Evolutionary conservation across 345 rosid species (phyloP).

Genomic region (Passiflora organensis): DNA sequence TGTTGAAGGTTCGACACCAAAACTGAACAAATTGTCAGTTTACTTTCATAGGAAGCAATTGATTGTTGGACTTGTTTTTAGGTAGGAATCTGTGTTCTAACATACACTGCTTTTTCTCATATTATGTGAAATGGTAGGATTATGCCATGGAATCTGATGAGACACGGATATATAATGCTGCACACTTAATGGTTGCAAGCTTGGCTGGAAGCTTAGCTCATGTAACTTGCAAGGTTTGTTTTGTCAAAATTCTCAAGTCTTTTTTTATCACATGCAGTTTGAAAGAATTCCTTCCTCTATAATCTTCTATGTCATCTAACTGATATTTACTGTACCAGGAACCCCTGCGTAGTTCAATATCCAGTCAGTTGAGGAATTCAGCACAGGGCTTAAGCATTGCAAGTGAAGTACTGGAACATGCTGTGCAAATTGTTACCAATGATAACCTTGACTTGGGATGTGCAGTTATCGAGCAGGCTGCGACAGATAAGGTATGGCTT

Average conservation of each 20-base stretch:
- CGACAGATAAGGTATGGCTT: constrained; percentile 74
- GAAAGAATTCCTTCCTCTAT: not conserved
- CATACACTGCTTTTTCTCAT: not conserved
- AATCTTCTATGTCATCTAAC: not conserved
- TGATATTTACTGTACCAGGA: constrained; percentile 48
- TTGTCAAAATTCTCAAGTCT: not conserved
- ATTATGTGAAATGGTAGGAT: constrained; percentile 41
- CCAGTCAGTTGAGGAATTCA: constrained; percentile 70
- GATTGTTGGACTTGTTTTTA: too few species aligned
- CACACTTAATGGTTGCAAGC: constrained; percentile 99
- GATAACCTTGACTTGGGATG: constrained; percentile 99
- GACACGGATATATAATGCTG: constrained; percentile 83
- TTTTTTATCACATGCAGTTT: not conserved
- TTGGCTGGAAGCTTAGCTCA: constrained; percentile 98
- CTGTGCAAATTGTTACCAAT: constrained; percentile 91
- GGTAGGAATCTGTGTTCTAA: too few species aligned
- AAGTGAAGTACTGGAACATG: constrained; percentile 75
- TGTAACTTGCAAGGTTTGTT: constrained; percentile 93
- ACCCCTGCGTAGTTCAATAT: constrained; percentile 84
- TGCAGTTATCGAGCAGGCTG: constrained; percentile 96
- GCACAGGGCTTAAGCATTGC: constrained; percentile 63
- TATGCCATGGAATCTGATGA: constrained; percentile 90
- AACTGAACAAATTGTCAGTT: not conserved
- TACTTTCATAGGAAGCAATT: not conserved
- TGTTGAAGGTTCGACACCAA: constrained; percentile 66